These are phyloP conservation scores for Dysphania ambrosioides DNA, from an alignment of 148 eudicot species.

Conservation along the genomic window DNA sequence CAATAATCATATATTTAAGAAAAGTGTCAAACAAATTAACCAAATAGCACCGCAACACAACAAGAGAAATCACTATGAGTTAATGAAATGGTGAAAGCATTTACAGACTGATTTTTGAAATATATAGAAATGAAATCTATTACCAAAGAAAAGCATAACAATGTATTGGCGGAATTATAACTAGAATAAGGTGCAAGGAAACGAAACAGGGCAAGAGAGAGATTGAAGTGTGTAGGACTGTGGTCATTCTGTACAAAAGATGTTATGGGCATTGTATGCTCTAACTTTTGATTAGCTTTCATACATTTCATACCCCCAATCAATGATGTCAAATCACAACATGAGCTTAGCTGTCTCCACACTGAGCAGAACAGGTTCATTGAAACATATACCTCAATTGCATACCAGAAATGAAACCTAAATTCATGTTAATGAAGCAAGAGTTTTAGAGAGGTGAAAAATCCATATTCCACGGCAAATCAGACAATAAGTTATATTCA, in stretches of 20 bases:
- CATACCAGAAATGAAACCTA: constrained; percentile 1
- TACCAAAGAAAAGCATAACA: neutral
- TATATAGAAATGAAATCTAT: neutral
- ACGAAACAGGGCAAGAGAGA: too few species aligned
- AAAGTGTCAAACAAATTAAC: neutral
- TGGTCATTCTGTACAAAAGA: too few species aligned
- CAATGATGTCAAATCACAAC: neutral
- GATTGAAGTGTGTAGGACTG: neutral
- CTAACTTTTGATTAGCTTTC: neutral
- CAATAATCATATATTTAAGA: neutral
- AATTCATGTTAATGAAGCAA: neutral
- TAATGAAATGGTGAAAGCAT: neutral
- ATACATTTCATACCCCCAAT: neutral
- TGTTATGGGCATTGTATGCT: neutral
- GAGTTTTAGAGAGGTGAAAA: neutral
- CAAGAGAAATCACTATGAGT: neutral
- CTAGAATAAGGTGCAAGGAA: neutral
- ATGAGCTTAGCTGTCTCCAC: neutral
- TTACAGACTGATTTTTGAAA: neutral
- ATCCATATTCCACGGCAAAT: neutral
- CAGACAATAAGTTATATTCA: constrained; percentile 3
- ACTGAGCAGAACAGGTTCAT: too few species aligned
- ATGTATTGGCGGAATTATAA: neutral
- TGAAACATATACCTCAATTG: too few species aligned
- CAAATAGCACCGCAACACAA: neutral